phyloP scores from a whole-genome alignment of 2,329 filamentous ascomycete genomes.

The Penicillium sp. region DNA sequence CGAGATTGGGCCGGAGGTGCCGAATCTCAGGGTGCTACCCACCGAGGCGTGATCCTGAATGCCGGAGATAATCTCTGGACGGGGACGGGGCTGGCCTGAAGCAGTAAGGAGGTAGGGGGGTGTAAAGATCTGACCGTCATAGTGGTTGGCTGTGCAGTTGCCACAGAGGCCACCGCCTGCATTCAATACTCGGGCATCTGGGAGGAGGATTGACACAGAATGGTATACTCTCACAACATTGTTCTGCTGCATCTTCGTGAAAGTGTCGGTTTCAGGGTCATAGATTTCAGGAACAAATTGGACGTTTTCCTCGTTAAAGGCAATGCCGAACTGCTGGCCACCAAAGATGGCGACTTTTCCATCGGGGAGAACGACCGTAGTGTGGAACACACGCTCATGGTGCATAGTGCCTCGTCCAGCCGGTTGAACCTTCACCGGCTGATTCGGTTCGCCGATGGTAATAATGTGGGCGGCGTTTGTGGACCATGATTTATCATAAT shows the following conservation, averaged over 20 bases:
- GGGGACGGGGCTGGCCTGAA: slow-evolving; percentile 39
- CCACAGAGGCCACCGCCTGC: slow-evolving; percentile 56
- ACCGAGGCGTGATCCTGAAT: slow-evolving; percentile 22
- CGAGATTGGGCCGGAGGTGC: slow-evolving; percentile 35
- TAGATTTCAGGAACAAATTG: slow-evolving; percentile 49
- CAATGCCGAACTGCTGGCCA: slow-evolving; percentile 45
- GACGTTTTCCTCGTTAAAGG: slow-evolving; percentile 46
- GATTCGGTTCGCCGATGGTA: slow-evolving; percentile 41
- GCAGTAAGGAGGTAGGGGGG: slow-evolving; percentile 56
- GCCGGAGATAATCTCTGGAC: slow-evolving; percentile 45
- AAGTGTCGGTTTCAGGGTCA: slow-evolving; percentile 44
- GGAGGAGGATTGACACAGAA: slow-evolving; percentile 49
- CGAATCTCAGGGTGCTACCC: slow-evolving; percentile 47
- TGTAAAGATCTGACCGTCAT: slow-evolving; percentile 55
- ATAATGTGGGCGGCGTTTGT: slow-evolving; percentile 51
- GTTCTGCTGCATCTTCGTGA: slow-evolving; percentile 29
- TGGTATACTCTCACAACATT: slow-evolving; percentile 45
- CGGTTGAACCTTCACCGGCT: slow-evolving; percentile 20
- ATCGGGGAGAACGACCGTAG: slow-evolving; percentile 50
- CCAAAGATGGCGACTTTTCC: slow-evolving; percentile 50
- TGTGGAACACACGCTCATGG: slow-evolving; percentile 45
- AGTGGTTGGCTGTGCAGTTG: slow-evolving; percentile 50
- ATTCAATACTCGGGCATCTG: slow-evolving; percentile 51
- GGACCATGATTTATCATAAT: slow-evolving; percentile 46
- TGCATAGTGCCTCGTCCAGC: slow-evolving; percentile 51